Base-by-base conservation (phyloP, 345 rosid genomes). In the Lepidium aucheri region DNA sequence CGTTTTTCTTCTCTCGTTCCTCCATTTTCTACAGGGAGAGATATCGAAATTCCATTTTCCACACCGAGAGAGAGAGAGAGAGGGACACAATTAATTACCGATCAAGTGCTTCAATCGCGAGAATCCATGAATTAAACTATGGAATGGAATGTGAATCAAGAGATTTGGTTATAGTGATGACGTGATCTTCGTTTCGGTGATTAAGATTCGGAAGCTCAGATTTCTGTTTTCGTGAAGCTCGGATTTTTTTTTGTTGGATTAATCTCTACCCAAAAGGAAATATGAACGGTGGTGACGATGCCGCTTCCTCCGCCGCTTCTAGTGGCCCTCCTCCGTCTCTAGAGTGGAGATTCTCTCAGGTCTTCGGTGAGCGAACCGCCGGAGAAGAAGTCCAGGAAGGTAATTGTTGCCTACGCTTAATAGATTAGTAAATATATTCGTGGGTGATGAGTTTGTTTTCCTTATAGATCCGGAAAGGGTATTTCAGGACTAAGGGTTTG, bases 331-430 rank as follows among this genome's bases (percentile, higher is more conserved):
- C 82, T 46, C 91, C 76, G 59, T 76, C 83, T 46, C 63, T 90
- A 40, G 96, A 90, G 70, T 90, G 96, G 96, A 82, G 89, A 78
- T 90, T 90, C 77, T 87, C 97, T 56, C 97, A 90, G 85, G 97
- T 90, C 69, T 90, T 90, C 81, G 95, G 97, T 16, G 96, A 90
- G 38, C 85, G 96, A 43, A 80, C 91, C 42, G 96, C 90, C 56
- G 91, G 95, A 45, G 96, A 90, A 70, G 96, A 90, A 85, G 91
- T 85, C 9, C 95, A 90, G 60, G 94, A 90, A 83, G 91, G 88
- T 85, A 72, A 60, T 61, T n/a, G 24, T 66, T 24, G 38, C 42
- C 10, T 46, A 20, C 34, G 32, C 30, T 22, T 43, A 2, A 6
- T 50, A 50, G 56, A 38, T 41, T 62, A 65, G n/a, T 4, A 20